Evolutionary conservation across 257 asterid genomes (phyloP), one percentile per base, ranked within the genome.

Genomic region (Gynochthodes officinalis): DNA sequence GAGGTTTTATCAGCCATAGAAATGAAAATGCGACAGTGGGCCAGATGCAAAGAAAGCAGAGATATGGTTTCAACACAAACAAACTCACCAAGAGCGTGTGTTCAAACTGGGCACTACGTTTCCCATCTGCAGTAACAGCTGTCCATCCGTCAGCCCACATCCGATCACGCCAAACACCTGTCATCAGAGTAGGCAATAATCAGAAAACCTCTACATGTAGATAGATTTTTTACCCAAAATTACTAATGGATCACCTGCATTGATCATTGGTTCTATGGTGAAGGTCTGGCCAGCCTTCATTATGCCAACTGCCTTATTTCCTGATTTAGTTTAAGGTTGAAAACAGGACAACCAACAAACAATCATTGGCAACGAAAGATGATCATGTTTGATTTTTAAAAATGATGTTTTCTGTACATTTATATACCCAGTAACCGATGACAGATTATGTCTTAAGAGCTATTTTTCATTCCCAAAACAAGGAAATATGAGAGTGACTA

Each of bases 111-210:
- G 97, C 97, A 78, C 97, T 94, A 79, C 97, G 85, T 83, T 87
- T 91, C 46, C 99, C 99, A 78, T 94, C 99, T 2, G 93, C 92
- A 66, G 99, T 94, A 65, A 89, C 99, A 69, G 77, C 82, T 64
- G 99, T 91, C 99, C 99, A 94, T 74, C 99, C 99, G 87, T 94
- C 97, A 44, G 99, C 96, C 99, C 99, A 94, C 93, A 86, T 88
- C 48, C 92, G 90, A 72, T 94, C 99, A 49, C 93, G 96, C 97
- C 99, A 91, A 63, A 85, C 87, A 49, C 97, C 98, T 94, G 80
- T 48, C 68, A 61, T 4, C 21, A 39, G 70, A 75, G 55, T 15
- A 75, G 40, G n/a, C 55, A 54, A 37, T 55, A 9, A 69, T 33
- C 59, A 58, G 16, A 43, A 8, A 67, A n/a, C 62, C 27, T 33